A percentile compares a stretch with the other conserved stretches of the same genome.
phyloP scores from a whole-genome alignment of 2,329 filamentous ascomycete genomes.

The Talaromyces marneffei region DNA sequence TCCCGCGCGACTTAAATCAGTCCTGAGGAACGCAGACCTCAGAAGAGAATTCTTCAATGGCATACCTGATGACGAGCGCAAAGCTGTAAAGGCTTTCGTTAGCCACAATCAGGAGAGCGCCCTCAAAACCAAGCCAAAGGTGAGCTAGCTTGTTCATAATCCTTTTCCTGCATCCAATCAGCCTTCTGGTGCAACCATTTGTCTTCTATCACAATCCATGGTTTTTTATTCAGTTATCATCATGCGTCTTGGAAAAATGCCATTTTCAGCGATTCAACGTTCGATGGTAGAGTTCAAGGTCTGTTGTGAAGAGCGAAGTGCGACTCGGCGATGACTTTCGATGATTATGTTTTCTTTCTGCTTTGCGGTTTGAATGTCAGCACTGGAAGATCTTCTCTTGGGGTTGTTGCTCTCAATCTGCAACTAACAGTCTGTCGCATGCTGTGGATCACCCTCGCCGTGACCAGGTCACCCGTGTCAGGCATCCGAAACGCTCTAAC shows the following conservation, averaged over 20 bases:
- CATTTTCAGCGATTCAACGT: background rate
- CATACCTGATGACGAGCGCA: conserved; percentile 50
- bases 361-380: background rate
- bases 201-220: background rate
- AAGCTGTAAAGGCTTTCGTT: conserved; percentile 64
- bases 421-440: background rate
- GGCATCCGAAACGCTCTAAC: background rate
- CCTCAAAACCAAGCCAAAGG: conserved; percentile 81
- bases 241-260: background rate
- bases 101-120: conserved; percentile 65
- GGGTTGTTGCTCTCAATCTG: background rate
- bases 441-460: background rate
- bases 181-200: background rate
- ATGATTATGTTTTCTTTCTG: background rate
- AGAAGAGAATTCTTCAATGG: conserved; percentile 60
- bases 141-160: conserved; percentile 36
- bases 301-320: background rate
- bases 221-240: background rate
- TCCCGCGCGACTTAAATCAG: conserved; percentile 62
- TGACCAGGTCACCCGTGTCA: background rate
- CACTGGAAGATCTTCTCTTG: background rate
- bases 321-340: background rate
- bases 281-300: background rate
- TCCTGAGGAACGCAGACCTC: conserved; percentile 58
- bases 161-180: background rate